phyloP scores from a whole-genome alignment of 371 early-diverging fungal genomes.

The Apophysomyces trapeziformis region DNA sequence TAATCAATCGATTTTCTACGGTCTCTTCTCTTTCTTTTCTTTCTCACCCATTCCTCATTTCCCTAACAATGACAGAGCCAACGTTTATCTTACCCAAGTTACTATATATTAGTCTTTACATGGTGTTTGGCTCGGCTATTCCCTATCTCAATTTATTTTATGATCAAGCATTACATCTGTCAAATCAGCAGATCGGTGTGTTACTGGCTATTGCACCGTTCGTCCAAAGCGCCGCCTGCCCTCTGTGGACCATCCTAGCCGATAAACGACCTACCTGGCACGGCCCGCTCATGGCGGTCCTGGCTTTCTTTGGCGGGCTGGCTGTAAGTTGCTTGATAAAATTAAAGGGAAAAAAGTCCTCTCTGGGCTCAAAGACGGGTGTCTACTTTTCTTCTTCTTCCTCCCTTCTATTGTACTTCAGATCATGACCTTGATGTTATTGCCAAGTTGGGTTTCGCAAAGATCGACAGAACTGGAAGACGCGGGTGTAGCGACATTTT shows the following conservation, averaged over 20 bases:
- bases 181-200: slow-evolving; percentile 49
- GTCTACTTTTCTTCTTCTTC: no score
- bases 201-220: slow-evolving; percentile 54
- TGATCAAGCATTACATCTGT: slow-evolving; percentile 41
- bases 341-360: neutral
- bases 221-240: slow-evolving; percentile 51
- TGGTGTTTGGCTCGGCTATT: slow-evolving; percentile 37
- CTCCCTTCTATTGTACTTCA: neutral
- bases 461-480: neutral
- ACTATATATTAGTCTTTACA: slow-evolving; percentile 46
- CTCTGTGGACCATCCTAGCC: slow-evolving; percentile 44
- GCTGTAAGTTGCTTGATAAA: slow-evolving; percentile 20
- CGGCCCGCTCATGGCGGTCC: slow-evolving; percentile 42
- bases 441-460: neutral
- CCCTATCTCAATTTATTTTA: slow-evolving; percentile 50
- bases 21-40: neutral
- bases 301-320: slow-evolving; percentile 39
- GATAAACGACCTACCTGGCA: slow-evolving; percentile 46
- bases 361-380: neutral
- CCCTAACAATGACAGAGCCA: slow-evolving; percentile 16
- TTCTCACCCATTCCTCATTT: slow-evolving; percentile 4
- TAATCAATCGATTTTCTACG: neutral
- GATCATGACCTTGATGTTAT: slow-evolving; percentile 2
- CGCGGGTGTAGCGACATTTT: slow-evolving; percentile 18
- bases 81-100: slow-evolving; percentile 30